phyloP scores from a whole-genome alignment of 345 rosid genomes.

The Gynandropsis gynandra region DNA sequence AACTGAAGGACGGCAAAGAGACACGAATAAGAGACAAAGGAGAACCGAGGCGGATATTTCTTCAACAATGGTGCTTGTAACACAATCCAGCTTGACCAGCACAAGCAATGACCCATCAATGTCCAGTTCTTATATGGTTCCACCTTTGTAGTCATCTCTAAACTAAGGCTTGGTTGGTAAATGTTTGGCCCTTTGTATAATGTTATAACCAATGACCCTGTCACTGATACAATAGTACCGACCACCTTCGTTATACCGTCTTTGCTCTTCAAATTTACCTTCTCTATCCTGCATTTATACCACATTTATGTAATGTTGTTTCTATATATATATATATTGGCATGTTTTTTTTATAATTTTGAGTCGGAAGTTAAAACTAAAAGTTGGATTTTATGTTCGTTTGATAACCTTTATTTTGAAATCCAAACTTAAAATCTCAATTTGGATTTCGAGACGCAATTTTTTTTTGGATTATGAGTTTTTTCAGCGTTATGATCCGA shows the following conservation, averaged over 20 bases:
- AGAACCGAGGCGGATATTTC: constrained; percentile 76
- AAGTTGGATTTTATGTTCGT: too few species aligned
- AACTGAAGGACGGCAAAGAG: constrained; percentile 61
- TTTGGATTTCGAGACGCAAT: too few species aligned
- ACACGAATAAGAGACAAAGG: constrained; percentile 62
- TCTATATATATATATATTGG: too few species aligned
- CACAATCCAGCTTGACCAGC: constrained; percentile 93
- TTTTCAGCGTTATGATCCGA: too few species aligned
- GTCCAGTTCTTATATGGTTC: constrained; percentile 46
- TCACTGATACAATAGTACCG: constrained; percentile 46
- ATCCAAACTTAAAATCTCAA: too few species aligned
- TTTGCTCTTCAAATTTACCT: constrained; percentile 38
- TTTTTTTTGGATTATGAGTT: too few species aligned
- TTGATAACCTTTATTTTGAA: too few species aligned
- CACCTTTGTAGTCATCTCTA: constrained; percentile 13
- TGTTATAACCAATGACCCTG: constrained; percentile 58
- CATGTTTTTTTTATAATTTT: not conserved
- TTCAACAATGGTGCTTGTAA: constrained; percentile 64
- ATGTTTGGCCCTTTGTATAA: constrained; percentile 53
- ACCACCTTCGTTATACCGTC: constrained; percentile 57
- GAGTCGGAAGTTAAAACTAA: too few species aligned
- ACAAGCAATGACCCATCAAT: constrained; percentile 61
- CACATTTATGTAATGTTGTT: too few species aligned
- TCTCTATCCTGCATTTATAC: constrained; percentile 44
- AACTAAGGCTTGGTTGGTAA: constrained; percentile 29